A percentile compares a stretch with the other conserved stretches of the same genome.
phyloP scores from a whole-genome alignment of 2,329 filamentous ascomycete species.

The Colletotrichum musicola region DNA sequence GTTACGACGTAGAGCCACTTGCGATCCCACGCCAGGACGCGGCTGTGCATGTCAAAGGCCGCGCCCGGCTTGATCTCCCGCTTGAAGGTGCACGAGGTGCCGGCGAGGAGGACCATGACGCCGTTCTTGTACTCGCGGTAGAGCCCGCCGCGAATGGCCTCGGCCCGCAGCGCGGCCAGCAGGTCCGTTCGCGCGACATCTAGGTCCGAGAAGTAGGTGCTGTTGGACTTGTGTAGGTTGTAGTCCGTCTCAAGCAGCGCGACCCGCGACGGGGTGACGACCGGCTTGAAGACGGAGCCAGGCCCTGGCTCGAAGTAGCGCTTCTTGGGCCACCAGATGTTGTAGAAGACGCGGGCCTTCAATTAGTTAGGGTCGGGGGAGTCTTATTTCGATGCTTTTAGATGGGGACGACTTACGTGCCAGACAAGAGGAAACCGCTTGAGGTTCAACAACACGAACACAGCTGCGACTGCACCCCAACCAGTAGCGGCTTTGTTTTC shows the following conservation, averaged over 20 bases:
- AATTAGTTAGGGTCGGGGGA: background rate
- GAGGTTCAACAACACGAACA: conserved; percentile 7
- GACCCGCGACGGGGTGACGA: conserved; percentile 75
- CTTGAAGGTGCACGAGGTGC: conserved; percentile 80
- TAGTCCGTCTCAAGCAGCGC: conserved; percentile 73
- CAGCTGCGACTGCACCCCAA: conserved; percentile 8
- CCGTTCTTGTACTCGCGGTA: conserved; percentile 56
- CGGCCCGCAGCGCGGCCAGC: conserved; percentile 53
- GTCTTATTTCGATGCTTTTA: background rate
- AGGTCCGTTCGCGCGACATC: conserved; percentile 59
- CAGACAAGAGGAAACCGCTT: conserved; percentile 26
- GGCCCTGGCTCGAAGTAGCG: conserved; percentile 41
- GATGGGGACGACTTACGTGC: conserved; percentile 11
- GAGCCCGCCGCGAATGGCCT: conserved; percentile 47
- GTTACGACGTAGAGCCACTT: conserved; percentile 49
- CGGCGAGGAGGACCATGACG: conserved; percentile 73
- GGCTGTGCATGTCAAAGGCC: conserved; percentile 79
- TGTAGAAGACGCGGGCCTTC: conserved; percentile 51
- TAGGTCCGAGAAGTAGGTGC: conserved; percentile 78
- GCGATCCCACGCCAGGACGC: conserved; percentile 46
- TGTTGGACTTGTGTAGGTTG: conserved; percentile 80
- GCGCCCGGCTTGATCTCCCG: conserved; percentile 78
- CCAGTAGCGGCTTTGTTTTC: conserved; percentile 6
- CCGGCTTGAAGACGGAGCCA: conserved; percentile 53
- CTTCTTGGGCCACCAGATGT: conserved; percentile 49